phyloP scores from a whole-genome alignment of 345 rosid species.

The Hevea brasiliensis region DNA sequence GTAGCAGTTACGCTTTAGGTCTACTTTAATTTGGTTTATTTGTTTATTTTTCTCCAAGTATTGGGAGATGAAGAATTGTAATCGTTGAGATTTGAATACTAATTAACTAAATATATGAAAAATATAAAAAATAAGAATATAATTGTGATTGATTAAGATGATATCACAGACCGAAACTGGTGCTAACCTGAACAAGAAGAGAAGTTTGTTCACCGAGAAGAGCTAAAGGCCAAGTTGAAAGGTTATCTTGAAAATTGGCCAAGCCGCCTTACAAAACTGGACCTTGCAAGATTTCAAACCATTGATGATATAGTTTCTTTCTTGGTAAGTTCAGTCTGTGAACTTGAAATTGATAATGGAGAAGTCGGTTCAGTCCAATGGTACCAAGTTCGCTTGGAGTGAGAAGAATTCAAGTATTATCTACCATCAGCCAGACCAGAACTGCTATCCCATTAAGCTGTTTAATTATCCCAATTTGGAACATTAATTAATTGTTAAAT shows the following conservation, averaged over 20 bases:
- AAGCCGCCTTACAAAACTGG: constrained; percentile 49
- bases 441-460: too few relatives aligned
- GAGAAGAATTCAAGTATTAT: background rate
- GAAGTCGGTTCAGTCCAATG: constrained; percentile 81
- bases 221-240: constrained; percentile 57
- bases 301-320: constrained; percentile 70
- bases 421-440: too few relatives aligned
- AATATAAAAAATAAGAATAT: too few relatives aligned
- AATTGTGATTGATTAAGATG: too few relatives aligned
- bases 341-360: constrained; percentile 76
- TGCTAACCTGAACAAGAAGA: constrained; percentile 88
- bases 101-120: too few relatives aligned
- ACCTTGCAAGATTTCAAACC: constrained; percentile 64
- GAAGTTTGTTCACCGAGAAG: constrained; percentile 73
- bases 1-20: too few relatives aligned
- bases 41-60: too few relatives aligned
- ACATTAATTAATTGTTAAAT: too few relatives aligned
- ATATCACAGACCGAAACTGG: constrained; percentile 67
- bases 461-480: too few relatives aligned
- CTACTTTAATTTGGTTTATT: too few relatives aligned
- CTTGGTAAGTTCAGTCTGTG: constrained; percentile 69
- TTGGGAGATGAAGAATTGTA: too few relatives aligned
- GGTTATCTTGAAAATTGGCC: constrained; percentile 81
- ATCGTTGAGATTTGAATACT: too few relatives aligned
- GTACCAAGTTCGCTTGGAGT: constrained; percentile 81